A percentile compares a stretch with the other conserved stretches of the same genome.
Conservation (phyloP, 371 early-diverging fungal species). For the Mucor circinelloides region DNA sequence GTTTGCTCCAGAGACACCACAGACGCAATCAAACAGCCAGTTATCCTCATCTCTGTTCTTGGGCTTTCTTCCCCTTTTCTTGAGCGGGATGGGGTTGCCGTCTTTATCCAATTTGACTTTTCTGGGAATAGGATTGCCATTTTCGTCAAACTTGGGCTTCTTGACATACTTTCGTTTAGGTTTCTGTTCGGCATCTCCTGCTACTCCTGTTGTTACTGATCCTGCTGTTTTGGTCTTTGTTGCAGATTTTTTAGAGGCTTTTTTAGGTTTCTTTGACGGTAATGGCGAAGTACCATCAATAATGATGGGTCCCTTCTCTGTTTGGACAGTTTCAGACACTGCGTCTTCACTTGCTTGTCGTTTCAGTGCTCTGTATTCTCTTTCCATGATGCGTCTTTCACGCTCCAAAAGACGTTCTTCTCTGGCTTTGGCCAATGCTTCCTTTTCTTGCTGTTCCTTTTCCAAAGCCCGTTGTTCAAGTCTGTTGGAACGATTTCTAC, state of each 20-base stretch:
- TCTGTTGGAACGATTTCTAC: conserved; percentile 30
- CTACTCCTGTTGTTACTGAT: neutral
- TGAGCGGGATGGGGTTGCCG: conserved; percentile 19
- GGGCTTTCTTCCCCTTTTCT: conserved; percentile 39
- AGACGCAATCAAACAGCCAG: conserved; percentile 62
- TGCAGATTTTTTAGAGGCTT: neutral
- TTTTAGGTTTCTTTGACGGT: neutral
- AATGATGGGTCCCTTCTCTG: neutral
- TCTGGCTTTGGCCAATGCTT: conserved; percentile 46
- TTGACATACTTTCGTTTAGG: conserved; percentile 14
- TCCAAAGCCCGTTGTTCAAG: conserved; percentile 45
- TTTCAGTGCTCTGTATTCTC: conserved; percentile 24
- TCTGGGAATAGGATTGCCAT: conserved; percentile 17
- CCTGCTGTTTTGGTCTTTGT: neutral
- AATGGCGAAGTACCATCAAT: neutral
- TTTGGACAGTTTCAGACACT: neutral
- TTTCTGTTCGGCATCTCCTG: conserved; percentile 9
- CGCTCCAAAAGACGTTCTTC: conserved; percentile 55
- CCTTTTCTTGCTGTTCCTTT: conserved; percentile 35
- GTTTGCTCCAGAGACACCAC: conserved; percentile 59
- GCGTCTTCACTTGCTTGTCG: conserved; percentile 37
- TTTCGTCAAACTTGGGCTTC: conserved; percentile 6
- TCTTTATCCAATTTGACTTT: conserved; percentile 12
- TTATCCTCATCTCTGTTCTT: conserved; percentile 45
- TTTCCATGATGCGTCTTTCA: conserved; percentile 52